Percentiles rank a stretch among this genome's conserved stretches.
phyloP scores from a whole-genome alignment of 495 filamentous ascomycete species.

The Cercophora samala region DNA sequence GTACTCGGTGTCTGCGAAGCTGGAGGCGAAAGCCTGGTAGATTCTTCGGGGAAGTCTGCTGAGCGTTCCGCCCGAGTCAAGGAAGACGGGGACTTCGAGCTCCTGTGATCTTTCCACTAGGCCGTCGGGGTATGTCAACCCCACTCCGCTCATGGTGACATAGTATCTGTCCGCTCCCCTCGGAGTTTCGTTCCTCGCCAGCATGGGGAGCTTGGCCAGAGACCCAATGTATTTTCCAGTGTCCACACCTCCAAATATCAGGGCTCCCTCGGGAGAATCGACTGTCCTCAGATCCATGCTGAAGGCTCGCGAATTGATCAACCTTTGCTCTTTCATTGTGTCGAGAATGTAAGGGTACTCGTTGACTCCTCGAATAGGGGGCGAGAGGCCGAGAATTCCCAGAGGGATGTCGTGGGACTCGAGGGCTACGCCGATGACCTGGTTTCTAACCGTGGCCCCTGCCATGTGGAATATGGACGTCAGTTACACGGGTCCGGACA shows the following conservation, averaged over 20 bases:
- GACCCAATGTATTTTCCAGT: constrained; percentile 61
- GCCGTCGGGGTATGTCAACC: constrained; percentile 30
- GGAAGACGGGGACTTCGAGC: constrained; percentile 30
- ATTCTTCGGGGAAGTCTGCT: constrained; percentile 27
- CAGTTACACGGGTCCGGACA: not conserved
- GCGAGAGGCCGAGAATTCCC: constrained; percentile 71
- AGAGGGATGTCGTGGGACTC: constrained; percentile 44
- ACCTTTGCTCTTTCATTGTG: constrained; percentile 54
- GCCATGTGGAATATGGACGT: not conserved
- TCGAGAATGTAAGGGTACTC: constrained; percentile 68
- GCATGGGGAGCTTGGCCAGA: constrained; percentile 51
- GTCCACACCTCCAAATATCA: constrained; percentile 80
- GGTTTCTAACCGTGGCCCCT: constrained; percentile 36
- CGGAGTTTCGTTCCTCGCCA: constrained; percentile 30
- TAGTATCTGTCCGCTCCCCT: constrained; percentile 31
- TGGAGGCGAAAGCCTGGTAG: constrained; percentile 26
- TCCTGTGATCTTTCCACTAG: constrained; percentile 15
- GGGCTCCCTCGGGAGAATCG: constrained; percentile 52
- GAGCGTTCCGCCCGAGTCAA: constrained; percentile 33
- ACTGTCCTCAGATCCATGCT: constrained; percentile 60
- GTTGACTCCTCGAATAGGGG: constrained; percentile 44
- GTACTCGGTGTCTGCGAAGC: constrained; percentile 25
- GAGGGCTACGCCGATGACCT: constrained; percentile 44
- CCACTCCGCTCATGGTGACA: constrained; percentile 26
- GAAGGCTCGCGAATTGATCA: constrained; percentile 70